Percentiles rank a stretch among this genome's conserved stretches.
These are phyloP conservation scores for Claviceps sp. DNA, from an alignment of 2,329 filamentous ascomycete species.

Conservation along the genomic window DNA sequence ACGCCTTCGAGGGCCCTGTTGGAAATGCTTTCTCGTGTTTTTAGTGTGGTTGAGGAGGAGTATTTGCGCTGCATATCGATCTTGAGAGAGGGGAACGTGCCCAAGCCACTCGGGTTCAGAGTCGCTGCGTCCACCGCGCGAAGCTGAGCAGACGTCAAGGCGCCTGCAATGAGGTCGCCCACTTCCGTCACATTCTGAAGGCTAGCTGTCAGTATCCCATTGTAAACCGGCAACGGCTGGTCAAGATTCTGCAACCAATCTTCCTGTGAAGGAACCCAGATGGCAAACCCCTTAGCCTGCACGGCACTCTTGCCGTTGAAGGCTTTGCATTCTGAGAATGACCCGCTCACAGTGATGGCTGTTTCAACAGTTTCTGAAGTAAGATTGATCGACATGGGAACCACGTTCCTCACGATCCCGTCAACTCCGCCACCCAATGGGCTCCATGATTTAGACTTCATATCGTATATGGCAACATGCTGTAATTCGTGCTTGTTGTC, in stretches of 20 bases:
- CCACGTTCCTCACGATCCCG: slow-evolving; percentile 60
- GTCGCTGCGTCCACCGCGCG: slow-evolving; percentile 60
- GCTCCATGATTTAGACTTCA: slow-evolving; percentile 54
- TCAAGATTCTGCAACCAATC: slow-evolving; percentile 83
- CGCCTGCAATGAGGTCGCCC: slow-evolving; percentile 68
- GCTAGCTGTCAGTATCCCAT: slow-evolving; percentile 58
- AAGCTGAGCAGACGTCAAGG: slow-evolving; percentile 62
- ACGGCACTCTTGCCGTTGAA: slow-evolving; percentile 51
- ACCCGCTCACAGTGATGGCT: slow-evolving; percentile 67
- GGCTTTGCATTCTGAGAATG: slow-evolving; percentile 59
- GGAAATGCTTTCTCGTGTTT: slow-evolving; percentile 32
- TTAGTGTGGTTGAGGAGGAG: slow-evolving; percentile 16
- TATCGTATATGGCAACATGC: slow-evolving; percentile 67
- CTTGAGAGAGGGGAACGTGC: slow-evolving; percentile 41
- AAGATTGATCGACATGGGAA: slow-evolving; percentile 68
- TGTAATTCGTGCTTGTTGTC: slow-evolving; percentile 51
- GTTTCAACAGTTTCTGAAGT: slow-evolving; percentile 54
- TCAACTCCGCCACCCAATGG: slow-evolving; percentile 77
- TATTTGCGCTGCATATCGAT: slow-evolving; percentile 25
- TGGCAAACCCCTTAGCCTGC: slow-evolving; percentile 60
- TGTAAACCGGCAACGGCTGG: slow-evolving; percentile 49
- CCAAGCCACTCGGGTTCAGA: slow-evolving; percentile 41
- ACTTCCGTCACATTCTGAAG: slow-evolving; percentile 51
- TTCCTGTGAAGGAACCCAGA: slow-evolving; percentile 76
- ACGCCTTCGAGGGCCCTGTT: slow-evolving; percentile 47